Conservation (phyloP, 768 basidiomycete species). For the Serpula lacrymans region DNA sequence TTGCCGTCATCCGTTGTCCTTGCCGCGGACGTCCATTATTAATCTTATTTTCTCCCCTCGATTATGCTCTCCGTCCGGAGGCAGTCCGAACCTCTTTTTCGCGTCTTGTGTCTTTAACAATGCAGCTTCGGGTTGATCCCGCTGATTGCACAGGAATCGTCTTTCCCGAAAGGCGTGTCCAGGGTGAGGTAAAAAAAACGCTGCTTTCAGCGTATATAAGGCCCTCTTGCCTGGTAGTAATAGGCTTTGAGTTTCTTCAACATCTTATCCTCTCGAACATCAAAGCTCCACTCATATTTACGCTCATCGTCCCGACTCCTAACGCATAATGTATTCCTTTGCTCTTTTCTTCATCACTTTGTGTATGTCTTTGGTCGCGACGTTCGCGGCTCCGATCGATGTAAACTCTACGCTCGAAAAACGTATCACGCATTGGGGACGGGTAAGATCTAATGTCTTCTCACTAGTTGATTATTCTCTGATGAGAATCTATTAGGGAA, state of each 20-base stretch:
- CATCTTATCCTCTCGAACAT: background rate
- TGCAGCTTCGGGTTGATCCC: slow-evolving; percentile 29
- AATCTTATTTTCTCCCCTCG: slow-evolving; percentile 3
- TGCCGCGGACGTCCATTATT: slow-evolving; percentile 18
- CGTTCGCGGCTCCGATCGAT: slow-evolving; percentile 35
- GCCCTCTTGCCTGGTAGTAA: background rate
- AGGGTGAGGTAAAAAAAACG: slow-evolving; percentile 30
- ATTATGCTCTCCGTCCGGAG: slow-evolving; percentile 12
- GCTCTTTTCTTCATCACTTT: slow-evolving; percentile 33
- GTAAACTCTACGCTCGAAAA: slow-evolving; percentile 39
- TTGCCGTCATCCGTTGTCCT: slow-evolving; percentile 12
- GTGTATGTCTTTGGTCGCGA: slow-evolving; percentile 39
- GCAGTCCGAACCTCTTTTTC: slow-evolving; percentile 15
- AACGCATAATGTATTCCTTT: slow-evolving; percentile 16
- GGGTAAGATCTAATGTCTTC: slow-evolving; percentile 37
- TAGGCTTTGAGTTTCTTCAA: background rate
- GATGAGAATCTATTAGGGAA: slow-evolving; percentile 44
- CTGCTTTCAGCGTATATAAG: slow-evolving; percentile 22
- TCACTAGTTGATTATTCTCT: slow-evolving; percentile 9
- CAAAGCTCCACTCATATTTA: background rate
- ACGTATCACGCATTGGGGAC: slow-evolving; percentile 51
- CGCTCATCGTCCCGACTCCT: background rate
- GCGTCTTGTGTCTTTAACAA: slow-evolving; percentile 11
- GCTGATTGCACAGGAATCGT: slow-evolving; percentile 17
- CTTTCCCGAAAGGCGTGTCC: slow-evolving; percentile 13